phyloP scores from a whole-genome alignment of 192 early-diverging fungal genomes.

The Backusella tuberculispora region DNA sequence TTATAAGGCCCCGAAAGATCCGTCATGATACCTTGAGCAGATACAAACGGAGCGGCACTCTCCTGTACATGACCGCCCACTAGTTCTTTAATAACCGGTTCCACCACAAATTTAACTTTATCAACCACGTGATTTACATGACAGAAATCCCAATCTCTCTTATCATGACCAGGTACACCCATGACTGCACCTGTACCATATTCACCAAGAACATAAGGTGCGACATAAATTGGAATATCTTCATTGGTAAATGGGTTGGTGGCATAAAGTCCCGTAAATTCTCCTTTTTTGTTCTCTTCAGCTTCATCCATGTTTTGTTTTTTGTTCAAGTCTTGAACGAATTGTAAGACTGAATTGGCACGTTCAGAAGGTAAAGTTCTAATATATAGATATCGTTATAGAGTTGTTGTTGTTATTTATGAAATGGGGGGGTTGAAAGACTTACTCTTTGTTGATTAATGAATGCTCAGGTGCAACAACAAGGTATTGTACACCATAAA shows the following conservation, averaged over 20 bases:
- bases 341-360: constrained; percentile 29
- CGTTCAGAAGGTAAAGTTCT: constrained; percentile 30
- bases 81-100: constrained; percentile 33
- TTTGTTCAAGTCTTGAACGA: constrained; percentile 33
- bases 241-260: constrained; percentile 61
- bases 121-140: constrained; percentile 51
- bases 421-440: neutral
- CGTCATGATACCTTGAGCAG: constrained; percentile 61
- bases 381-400: too few relatives aligned
- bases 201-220: constrained; percentile 73
- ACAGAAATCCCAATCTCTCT: constrained; percentile 74
- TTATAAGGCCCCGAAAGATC: constrained; percentile 58
- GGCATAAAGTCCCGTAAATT: constrained; percentile 67
- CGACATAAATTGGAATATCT: constrained; percentile 69
- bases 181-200: constrained; percentile 87
- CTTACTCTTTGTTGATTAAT: constrained; percentile 35
- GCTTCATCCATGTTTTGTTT: constrained; percentile 39
- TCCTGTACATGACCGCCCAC: neutral
- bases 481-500: constrained; percentile 76
- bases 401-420: too few relatives aligned
- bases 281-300: constrained; percentile 48
- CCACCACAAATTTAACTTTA: constrained; percentile 56
- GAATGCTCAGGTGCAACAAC: constrained; percentile 68
- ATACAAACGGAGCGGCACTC: constrained; percentile 38
- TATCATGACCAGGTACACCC: constrained; percentile 85